Evolutionary conservation across 352 stramenopile species (phyloP).

Genomic region (Sclerospora graminicola): DNA sequence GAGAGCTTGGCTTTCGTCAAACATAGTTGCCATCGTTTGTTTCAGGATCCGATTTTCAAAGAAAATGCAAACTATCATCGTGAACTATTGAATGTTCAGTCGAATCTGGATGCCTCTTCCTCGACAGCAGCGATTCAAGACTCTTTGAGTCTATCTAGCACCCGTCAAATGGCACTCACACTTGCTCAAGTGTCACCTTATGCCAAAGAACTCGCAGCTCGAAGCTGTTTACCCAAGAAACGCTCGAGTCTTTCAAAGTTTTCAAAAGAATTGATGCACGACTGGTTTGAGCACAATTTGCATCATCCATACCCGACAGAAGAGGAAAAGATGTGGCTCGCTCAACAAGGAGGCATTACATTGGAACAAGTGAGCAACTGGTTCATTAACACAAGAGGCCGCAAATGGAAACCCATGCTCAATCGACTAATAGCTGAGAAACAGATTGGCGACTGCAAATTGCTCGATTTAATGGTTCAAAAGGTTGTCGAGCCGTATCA

Average conservation of each 20-base stretch:
- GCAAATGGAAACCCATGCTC: constrained; percentile 83
- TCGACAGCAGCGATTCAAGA: constrained; percentile 4
- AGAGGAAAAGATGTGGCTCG: constrained; percentile 70
- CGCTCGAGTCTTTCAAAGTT: constrained; percentile 65
- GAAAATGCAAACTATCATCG: constrained; percentile 13
- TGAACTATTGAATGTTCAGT: constrained; percentile 7
- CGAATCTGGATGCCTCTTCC: constrained; percentile 5
- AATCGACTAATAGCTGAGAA: constrained; percentile 61
- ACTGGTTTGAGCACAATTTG: constrained; percentile 79
- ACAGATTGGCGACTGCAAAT: constrained; percentile 37
- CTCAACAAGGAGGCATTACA: constrained; percentile 57
- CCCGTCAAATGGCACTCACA: constrained; percentile 7
- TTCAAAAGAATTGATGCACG: constrained; percentile 58
- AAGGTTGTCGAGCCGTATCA: constrained; percentile 72
- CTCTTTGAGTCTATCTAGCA: background rate
- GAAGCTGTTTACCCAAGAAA: constrained; percentile 43
- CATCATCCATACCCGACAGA: constrained; percentile 81
- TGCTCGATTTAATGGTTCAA: constrained; percentile 72
- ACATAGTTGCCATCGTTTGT: constrained; percentile 16
- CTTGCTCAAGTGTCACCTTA: constrained; percentile 21
- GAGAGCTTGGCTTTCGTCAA: constrained; percentile 15
- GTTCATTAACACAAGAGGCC: constrained; percentile 81
- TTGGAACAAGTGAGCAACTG: constrained; percentile 85
- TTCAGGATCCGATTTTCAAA: constrained; percentile 26
- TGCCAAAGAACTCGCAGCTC: constrained; percentile 23